Evolutionary conservation across 1,284 basidiomycete species (phyloP), one percentile per base, ranked within the genome.

Genomic region (Takashimella tepidaria): DNA sequence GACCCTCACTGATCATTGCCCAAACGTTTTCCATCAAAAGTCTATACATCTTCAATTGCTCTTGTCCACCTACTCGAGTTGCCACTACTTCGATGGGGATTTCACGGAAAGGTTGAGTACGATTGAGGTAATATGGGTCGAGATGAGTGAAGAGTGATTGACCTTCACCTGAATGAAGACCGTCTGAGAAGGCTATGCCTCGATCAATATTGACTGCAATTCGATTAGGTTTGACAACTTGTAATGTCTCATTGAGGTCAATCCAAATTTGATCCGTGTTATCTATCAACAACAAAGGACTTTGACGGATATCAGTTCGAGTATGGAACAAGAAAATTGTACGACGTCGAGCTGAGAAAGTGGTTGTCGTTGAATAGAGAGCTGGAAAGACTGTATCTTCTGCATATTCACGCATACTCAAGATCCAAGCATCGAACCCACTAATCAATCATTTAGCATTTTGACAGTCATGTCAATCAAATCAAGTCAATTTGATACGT

Each of bases 361-460:
- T 77, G 2, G 79, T 80, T 5, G 80, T 78, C 54, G 24, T 46
- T 4, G 78, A 76, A 54, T 80, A 80, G 46, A 82, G 70, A 8
- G 80, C 78, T 75, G 78, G 78, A 77, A 81, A 82, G 21, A 80
- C 71, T 1, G 80, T 79, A 47, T 61, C 80, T 56, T 82, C 81
- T 1, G 80, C 81, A 58, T 82, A 79, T 59, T 83, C 81, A 44
- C 79, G 72, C 68, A 79, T 77, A 56, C 74, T 73, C 60, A 82
- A 74, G 25, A 65, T 51, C 50, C 59, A 60, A 6, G 55, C 57
- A 41, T 67, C 60, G 48, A 62, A 57, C 13, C 56, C 59, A 50
- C 62, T 60, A 40, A 16, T 5, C 11, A n/a, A n/a, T n/a, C n/a
- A n/a, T n/a, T n/a, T n/a, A n/a, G n/a, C n/a, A n/a, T n/a, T n/a